A percentile compares a stretch with the other conserved stretches of the same genome.
Evolutionary conservation across 768 basidiomycete genomes (phyloP).

Genomic region (Collybia sp.): DNA sequence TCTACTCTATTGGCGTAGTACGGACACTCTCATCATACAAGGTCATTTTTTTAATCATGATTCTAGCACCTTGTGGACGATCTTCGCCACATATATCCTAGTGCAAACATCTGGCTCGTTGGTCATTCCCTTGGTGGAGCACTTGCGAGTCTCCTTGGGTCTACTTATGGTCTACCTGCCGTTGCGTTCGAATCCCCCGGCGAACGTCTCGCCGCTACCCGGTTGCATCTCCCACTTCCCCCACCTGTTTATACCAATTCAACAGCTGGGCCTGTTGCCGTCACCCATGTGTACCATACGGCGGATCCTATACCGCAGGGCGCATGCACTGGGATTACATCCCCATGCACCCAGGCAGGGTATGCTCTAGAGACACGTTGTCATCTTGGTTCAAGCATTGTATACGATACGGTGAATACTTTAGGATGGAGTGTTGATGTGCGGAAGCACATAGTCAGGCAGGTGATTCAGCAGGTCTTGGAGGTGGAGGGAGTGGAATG

Average conservation of each 20-base stretch:
- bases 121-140: slow-evolving; percentile 92
- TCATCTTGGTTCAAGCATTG: slow-evolving; percentile 82
- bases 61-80: slow-evolving; percentile 82
- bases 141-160: slow-evolving; percentile 81
- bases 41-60: background rate
- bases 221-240: slow-evolving; percentile 88
- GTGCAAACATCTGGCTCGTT: slow-evolving; percentile 82
- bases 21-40: slow-evolving; percentile 19
- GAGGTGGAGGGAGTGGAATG: slow-evolving; percentile 46
- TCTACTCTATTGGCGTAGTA: slow-evolving; percentile 86
- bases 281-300: slow-evolving; percentile 84
- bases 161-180: slow-evolving; percentile 87
- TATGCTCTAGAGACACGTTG: slow-evolving; percentile 87
- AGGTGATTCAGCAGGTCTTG: slow-evolving; percentile 63
- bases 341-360: slow-evolving; percentile 76
- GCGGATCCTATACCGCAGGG: slow-evolving; percentile 93
- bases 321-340: slow-evolving; percentile 68
- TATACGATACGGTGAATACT: slow-evolving; percentile 84
- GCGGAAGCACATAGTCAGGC: slow-evolving; percentile 67
- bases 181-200: slow-evolving; percentile 88
- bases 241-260: slow-evolving; percentile 33
- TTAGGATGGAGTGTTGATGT: slow-evolving; percentile 82
- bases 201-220: slow-evolving; percentile 65
- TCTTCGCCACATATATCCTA: slow-evolving; percentile 76
- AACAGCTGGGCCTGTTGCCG: slow-evolving; percentile 32